Evolutionary conservation across 139 green algal species (phyloP).

Genomic region (Micromonas commoda): DNA sequence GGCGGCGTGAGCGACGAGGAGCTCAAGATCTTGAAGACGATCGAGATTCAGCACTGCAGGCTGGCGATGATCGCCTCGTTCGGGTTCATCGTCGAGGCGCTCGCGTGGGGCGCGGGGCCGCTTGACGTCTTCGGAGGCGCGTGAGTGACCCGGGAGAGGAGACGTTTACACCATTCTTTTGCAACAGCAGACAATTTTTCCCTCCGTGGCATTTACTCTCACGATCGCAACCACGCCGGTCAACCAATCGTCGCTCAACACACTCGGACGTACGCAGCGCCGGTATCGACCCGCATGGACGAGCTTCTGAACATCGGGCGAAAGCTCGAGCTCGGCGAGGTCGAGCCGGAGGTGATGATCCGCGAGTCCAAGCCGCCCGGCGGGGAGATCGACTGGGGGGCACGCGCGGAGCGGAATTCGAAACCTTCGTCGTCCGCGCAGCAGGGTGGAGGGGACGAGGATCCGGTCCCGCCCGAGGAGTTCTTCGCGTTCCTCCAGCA

Average conservation of each 20-base stretch:
- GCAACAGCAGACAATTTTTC: background rate
- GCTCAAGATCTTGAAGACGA: constrained; percentile 22
- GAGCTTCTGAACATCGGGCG: no score
- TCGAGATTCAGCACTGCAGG: constrained; percentile 16
- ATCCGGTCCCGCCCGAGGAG: background rate
- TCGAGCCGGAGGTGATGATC: no score
- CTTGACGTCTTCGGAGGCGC: constrained; percentile 6
- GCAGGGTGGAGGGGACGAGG: no score
- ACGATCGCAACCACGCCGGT: background rate
- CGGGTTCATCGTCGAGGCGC: constrained; percentile 9
- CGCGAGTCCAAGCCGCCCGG: no score
- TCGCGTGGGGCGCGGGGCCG: constrained; percentile 4
- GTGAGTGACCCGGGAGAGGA: background rate
- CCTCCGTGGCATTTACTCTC: background rate
- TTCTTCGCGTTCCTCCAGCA: background rate
- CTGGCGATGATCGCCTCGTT: constrained; percentile 24
- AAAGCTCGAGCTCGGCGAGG: no score
- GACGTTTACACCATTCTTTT: background rate
- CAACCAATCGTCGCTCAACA: no score
- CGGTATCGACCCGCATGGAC: no score
- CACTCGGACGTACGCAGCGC: no score
- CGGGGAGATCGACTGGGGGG: no score
- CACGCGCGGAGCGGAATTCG: no score
- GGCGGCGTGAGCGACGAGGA: constrained; percentile 4
- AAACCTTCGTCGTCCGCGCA: no score